Base-by-base conservation (phyloP, 2,329 filamentous ascomycete species). In the Sporothrix dimorphospora region DNA sequence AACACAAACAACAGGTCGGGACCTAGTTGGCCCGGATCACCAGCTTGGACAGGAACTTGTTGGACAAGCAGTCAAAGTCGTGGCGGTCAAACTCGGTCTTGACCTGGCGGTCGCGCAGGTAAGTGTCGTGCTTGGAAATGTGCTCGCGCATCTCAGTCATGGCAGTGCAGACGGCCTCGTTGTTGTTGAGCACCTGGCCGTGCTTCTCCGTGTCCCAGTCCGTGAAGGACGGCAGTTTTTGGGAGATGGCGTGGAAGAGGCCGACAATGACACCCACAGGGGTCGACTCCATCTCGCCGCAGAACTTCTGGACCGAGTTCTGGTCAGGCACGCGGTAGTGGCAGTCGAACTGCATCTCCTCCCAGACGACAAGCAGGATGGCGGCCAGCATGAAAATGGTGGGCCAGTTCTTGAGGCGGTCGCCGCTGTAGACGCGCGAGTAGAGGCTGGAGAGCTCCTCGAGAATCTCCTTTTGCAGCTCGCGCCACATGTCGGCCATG, bases 261-360 rank as follows among this genome's bases (percentile, higher is more conserved):
- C 95, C 95, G 75, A 97, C 94, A 78, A 98, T 97, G 78, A 98
- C 95, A 77, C 95, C 95, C 55, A 98, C 94, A 0, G 95, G 95
- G 8, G 92, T 97, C 11, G 92, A 93, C 85, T 98, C 95, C 95
- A 98, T 98, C 79, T 98, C 95, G 72, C 86, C 89, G 85, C 94
- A 98, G 86, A 98, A 98, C 84, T 97, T 97, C 79, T 95, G 90
- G 74, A 97, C 94, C 5, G 92, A 92, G 67, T 88, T 86, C 70
- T 92, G 88, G 80, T 98, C 94, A 4, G 93, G 94, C 3, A 97
- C 91, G 69, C 95, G 92, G 87, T 97, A 98, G 83, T 97, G 93
- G 86, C 93, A 97, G 83, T 98, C 95, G 79, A 98, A 98, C 81
- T 98, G 94, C 90, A 98, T 98, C 87, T 97, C 92, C 81, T 98